Base-by-base conservation (phyloP, 2,329 filamentous ascomycete genomes). In the Sarocladiaceae sp. region DNA sequence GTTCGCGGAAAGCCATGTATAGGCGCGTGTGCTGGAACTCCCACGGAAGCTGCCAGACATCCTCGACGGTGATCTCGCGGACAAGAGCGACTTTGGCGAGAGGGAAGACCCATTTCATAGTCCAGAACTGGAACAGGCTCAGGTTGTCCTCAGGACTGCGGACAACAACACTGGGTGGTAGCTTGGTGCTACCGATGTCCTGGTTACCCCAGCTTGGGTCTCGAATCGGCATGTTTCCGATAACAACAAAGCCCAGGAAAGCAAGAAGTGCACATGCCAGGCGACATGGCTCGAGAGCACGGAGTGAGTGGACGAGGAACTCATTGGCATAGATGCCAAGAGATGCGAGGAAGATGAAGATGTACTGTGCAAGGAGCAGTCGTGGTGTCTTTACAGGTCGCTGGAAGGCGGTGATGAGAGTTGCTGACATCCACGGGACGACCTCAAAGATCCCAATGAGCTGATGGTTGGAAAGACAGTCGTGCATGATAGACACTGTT, bases 1-100 rank as follows among this genome's bases (percentile, higher is more conserved):
- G 75, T 44, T 84, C 80, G 39, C 86, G 80, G 60, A 96, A 96
- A 3, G 82, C 78, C 39, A 83, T 76, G 63, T 95, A 89, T 0
- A 96, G 75, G 2, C 83, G 76, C 29, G 73, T 77, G 64, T 96
- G 91, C 60, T 96, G 90, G 56, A 93, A 96, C 51, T 94, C 87
- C 58, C 84, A 88, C 0, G 84, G 83, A 0, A 96, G 71, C 35
- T 79, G 73, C 91, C 91, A 96, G 2, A 96, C 87, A 63, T 96
- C 90, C 33, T 86, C 79, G 35, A 91, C 84, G 31, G 90, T 72
- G 8, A 96, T 72, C 58, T 90, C 86, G 36, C 83, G 75, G 26
- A 74, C 71, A 37, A 75, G 79, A 1, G 86, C 89, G 22, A 83
- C 67, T 1, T 73, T 71, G 12, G 95, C 90, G 6, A 96, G 69